Percentiles rank a stretch among this genome's conserved stretches.
These are phyloP conservation scores for Tolypocladium endophyticum DNA, from an alignment of 2,329 filamentous ascomycete genomes.

Conservation along the genomic window DNA sequence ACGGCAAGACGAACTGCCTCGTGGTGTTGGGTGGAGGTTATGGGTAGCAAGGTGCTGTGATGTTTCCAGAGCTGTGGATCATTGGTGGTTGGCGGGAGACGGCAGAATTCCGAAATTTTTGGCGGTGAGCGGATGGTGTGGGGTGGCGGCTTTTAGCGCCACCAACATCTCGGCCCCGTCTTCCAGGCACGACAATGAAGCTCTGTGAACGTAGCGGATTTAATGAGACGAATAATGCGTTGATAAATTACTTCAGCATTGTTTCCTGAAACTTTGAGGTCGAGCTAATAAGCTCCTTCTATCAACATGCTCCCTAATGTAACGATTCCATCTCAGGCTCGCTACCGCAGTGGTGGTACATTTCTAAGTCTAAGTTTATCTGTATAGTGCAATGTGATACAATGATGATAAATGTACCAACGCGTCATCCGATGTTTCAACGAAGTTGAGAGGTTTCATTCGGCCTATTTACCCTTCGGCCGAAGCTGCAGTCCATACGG, in stretches of 20 bases:
- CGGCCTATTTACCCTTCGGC: background rate
- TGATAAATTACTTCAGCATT: too few relatives aligned
- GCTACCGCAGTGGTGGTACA: background rate
- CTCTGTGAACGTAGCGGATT: too few relatives aligned
- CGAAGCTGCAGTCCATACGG: slow-evolving; percentile 33
- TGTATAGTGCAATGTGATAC: background rate
- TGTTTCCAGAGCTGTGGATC: background rate
- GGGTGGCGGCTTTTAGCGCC: background rate
- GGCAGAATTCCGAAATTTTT: slow-evolving; percentile 28
- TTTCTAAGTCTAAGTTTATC: background rate
- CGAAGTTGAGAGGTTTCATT: background rate
- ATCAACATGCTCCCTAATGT: too few relatives aligned
- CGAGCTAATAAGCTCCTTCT: too few relatives aligned
- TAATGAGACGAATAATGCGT: too few relatives aligned
- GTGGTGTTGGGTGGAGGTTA: background rate
- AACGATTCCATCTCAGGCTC: background rate
- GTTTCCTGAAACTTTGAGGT: too few relatives aligned
- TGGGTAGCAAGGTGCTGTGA: background rate
- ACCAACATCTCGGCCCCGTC: background rate
- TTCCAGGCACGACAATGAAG: too few relatives aligned
- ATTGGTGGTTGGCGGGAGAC: slow-evolving; percentile 1
- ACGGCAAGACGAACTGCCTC: background rate
- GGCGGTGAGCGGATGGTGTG: slow-evolving; percentile 18
- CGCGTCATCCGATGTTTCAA: background rate
- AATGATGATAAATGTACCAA: background rate